phyloP scores from a whole-genome alignment of 352 stramenopile species.

The Phytopythium sindhum region DNA sequence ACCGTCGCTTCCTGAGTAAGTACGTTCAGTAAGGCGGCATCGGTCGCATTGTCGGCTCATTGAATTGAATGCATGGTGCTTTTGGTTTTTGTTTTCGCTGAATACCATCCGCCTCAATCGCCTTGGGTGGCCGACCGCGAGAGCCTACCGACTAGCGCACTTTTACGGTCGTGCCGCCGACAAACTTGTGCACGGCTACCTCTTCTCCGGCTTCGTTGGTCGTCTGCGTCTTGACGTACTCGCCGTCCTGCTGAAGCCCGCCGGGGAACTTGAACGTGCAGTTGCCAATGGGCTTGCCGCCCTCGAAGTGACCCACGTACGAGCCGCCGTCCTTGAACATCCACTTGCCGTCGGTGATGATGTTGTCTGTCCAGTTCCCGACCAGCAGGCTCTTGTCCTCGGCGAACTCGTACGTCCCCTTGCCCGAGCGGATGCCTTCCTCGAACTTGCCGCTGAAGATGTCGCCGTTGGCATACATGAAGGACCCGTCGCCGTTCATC shows the following conservation, averaged over 20 bases:
- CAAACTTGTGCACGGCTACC: slow-evolving; percentile 56
- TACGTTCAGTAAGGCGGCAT: slow-evolving; percentile 76
- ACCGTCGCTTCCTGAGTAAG: slow-evolving; percentile 98
- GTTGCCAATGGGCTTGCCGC: slow-evolving; percentile 81
- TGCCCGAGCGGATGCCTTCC: slow-evolving; percentile 73
- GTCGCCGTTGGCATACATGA: slow-evolving; percentile 89
- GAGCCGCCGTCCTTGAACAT: slow-evolving; percentile 87
- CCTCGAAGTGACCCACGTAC: slow-evolving; percentile 83
- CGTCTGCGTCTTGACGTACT: slow-evolving; percentile 63
- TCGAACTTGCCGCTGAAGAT: slow-evolving; percentile 89
- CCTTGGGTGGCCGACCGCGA: not conserved
- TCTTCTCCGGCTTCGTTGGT: slow-evolving; percentile 53
- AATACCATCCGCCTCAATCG: not conserved
- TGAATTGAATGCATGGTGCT: slow-evolving; percentile 18
- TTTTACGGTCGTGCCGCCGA: slow-evolving; percentile 65
- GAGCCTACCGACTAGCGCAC: slow-evolving; percentile 34
- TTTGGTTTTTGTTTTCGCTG: not conserved
- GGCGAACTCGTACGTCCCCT: slow-evolving; percentile 89
- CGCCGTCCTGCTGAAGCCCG: slow-evolving; percentile 82
- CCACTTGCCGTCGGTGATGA: slow-evolving; percentile 89
- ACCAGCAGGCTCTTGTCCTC: slow-evolving; percentile 80
- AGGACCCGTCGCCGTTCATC: slow-evolving; percentile 90
- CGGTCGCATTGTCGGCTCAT: not conserved
- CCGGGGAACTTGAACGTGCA: slow-evolving; percentile 87
- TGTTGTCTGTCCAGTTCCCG: slow-evolving; percentile 83